These are phyloP conservation scores for Elsinoe australis DNA, from an alignment of 2,329 filamentous ascomycete genomes.

Conservation along the genomic window DNA sequence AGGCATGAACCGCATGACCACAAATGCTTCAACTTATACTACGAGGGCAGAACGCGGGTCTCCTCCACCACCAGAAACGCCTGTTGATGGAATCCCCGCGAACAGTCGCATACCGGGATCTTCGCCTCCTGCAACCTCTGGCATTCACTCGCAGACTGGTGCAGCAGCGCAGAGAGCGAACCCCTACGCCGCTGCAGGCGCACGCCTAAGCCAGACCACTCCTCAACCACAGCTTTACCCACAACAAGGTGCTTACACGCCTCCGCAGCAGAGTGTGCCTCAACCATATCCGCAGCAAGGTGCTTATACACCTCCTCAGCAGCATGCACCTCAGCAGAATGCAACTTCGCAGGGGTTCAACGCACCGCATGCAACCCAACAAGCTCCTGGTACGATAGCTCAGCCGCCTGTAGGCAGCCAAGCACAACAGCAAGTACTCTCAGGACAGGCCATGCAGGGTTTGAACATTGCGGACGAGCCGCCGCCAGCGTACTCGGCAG, in stretches of 20 bases:
- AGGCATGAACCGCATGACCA: slow-evolving; percentile 57
- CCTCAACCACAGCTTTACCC: slow-evolving; percentile 27
- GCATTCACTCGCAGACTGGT: slow-evolving; percentile 63
- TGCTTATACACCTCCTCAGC: slow-evolving; percentile 17
- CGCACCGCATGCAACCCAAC: too few species aligned
- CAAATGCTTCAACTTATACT: slow-evolving; percentile 87
- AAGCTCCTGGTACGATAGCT: too few species aligned
- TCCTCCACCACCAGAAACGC: slow-evolving; percentile 89
- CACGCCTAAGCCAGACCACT: slow-evolving; percentile 41
- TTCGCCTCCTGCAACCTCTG: not conserved
- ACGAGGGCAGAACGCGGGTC: slow-evolving; percentile 87
- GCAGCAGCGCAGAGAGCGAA: slow-evolving; percentile 74
- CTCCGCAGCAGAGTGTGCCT: slow-evolving; percentile 13
- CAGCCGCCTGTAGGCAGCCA: slow-evolving; percentile 28
- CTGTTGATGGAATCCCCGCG: slow-evolving; percentile 67
- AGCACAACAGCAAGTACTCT: slow-evolving; percentile 35
- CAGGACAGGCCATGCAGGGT: slow-evolving; percentile 63
- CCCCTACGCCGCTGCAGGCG: slow-evolving; percentile 54
- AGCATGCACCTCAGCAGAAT: slow-evolving; percentile 5
- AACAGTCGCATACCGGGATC: slow-evolving; percentile 78
- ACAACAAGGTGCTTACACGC: slow-evolving; percentile 15
- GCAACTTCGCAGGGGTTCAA: too few species aligned
- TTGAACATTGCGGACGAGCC: slow-evolving; percentile 75
- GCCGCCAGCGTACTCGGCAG: slow-evolving; percentile 89
- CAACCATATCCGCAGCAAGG: slow-evolving; percentile 9